Evolutionary conservation across 306 rosid species (phyloP).

Genomic region (Gastrolobium villosum): DNA sequence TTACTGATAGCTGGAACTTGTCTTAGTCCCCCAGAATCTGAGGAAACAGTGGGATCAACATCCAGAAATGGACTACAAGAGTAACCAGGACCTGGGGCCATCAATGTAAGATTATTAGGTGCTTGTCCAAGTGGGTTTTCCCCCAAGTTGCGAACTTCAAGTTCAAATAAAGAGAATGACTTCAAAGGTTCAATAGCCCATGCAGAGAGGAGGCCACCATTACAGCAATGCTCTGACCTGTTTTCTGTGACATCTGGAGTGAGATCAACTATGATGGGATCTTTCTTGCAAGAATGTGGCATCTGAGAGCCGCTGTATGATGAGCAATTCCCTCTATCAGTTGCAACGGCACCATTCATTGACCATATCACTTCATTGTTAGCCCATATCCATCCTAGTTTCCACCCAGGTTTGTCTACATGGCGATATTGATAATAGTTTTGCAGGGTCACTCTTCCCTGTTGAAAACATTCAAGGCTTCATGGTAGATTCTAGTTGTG

Average conservation of each 20-base stretch:
- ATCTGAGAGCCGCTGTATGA: constrained; percentile 52
- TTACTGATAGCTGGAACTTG: constrained; percentile 73
- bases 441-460: constrained; percentile 78
- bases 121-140: constrained; percentile 45
- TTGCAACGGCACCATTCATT: constrained; percentile 81
- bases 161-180: constrained; percentile 75
- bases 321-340: constrained; percentile 70
- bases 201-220: constrained; percentile 74
- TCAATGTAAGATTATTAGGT: constrained; percentile 68
- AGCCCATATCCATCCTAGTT: constrained; percentile 78
- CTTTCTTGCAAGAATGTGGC: constrained; percentile 75
- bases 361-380: constrained; percentile 78
- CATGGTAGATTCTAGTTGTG: constrained; percentile 1
- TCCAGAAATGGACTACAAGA: constrained; percentile 71
- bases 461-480: constrained; percentile 41
- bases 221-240: constrained; percentile 72
- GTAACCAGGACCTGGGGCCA: constrained; percentile 88
- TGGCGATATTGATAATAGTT: constrained; percentile 74
- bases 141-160: constrained; percentile 62
- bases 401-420: constrained; percentile 82
- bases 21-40: constrained; percentile 69
- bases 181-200: constrained; percentile 56
- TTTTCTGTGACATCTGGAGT: constrained; percentile 51
- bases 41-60: constrained; percentile 65
- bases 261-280: constrained; percentile 71